Conservation (phyloP, 768 basidiomycete genomes). For the Pulveroboletus sp. region DNA sequence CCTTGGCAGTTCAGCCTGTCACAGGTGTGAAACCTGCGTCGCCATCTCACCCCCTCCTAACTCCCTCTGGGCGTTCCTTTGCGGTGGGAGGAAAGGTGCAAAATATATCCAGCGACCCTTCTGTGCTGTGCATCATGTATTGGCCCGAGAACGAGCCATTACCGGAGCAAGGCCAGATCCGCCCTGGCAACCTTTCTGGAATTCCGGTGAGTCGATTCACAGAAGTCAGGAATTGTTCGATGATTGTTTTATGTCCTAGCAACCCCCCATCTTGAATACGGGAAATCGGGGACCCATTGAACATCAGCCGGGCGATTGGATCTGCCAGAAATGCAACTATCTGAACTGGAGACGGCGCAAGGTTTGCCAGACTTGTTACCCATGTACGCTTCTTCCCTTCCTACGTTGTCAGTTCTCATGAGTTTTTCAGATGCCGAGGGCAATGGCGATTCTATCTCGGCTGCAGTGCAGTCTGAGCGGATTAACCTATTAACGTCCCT, state of each 20-base stretch:
- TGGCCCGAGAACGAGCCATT: conserved; percentile 90
- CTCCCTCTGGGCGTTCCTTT: conserved; percentile 79
- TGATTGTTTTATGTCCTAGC: conserved; percentile 37
- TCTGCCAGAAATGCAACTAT: conserved; percentile 83
- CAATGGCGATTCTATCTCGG: conserved; percentile 83
- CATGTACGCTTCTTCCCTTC: conserved; percentile 51
- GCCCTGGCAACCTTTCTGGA: conserved; percentile 55
- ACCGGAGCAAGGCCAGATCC: conserved; percentile 77
- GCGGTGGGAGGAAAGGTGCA: conserved; percentile 76
- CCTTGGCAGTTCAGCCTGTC: conserved; percentile 25
- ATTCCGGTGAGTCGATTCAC: conserved; percentile 43
- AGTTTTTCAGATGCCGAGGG: conserved; percentile 69
- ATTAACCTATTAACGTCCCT: conserved; percentile 78
- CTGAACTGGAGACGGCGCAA: conserved; percentile 85
- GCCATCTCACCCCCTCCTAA: conserved; percentile 69
- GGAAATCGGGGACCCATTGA: conserved; percentile 87
- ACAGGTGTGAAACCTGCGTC: conserved; percentile 33
- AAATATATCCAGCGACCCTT: conserved; percentile 72
- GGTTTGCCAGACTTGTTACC: conserved; percentile 86
- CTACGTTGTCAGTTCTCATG: conserved; percentile 11
- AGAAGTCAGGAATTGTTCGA: background rate
- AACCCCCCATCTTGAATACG: conserved; percentile 86
- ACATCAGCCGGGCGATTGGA: conserved; percentile 82
- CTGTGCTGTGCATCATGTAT: conserved; percentile 77
- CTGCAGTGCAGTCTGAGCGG: conserved; percentile 81